Percentiles rank a stretch among this genome's conserved stretches.
phyloP scores from a whole-genome alignment of 176 grass and related monocot species.

The Areca catechu region DNA sequence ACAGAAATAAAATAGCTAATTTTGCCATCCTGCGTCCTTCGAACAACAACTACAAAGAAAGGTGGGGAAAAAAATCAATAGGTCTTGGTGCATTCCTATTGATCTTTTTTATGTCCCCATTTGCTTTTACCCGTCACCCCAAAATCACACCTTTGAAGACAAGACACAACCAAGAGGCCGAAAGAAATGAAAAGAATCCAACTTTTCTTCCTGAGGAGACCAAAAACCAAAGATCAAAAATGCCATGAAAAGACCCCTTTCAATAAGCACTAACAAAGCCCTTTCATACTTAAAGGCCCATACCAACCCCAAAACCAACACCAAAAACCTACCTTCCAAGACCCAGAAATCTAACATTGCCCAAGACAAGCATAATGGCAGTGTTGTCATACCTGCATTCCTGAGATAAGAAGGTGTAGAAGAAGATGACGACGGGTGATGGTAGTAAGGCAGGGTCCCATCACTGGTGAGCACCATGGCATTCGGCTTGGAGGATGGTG shows the following conservation, averaged over 20 bases:
- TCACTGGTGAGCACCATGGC: conserved; percentile 11
- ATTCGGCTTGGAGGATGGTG: conserved; percentile 18
- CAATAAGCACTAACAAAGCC: background rate
- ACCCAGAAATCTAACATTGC: background rate
- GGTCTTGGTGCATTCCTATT: background rate
- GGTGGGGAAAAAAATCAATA: background rate
- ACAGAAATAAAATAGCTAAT: background rate
- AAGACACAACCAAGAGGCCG: conserved; percentile 30
- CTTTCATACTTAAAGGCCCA: no score
- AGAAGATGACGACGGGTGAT: conserved; percentile 16
- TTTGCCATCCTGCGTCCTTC: background rate
- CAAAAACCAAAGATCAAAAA: conserved; percentile 7
- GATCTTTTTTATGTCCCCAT: background rate
- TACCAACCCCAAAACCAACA: conserved; percentile 12
- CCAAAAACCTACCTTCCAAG: conserved; percentile 20
- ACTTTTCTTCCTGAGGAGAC: conserved; percentile 24
- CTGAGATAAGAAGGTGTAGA: conserved; percentile 23
- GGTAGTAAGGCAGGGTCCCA: conserved; percentile 21
- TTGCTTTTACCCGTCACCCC: conserved; percentile 26
- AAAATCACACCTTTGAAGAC: conserved; percentile 36
- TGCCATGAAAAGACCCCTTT: conserved; percentile 20
- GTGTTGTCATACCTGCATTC: conserved; percentile 26
- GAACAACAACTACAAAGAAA: no score
- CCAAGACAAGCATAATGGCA: background rate
- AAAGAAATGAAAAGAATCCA: conserved; percentile 18